Evolutionary conservation across 371 early-diverging fungal genomes (phyloP).

Genomic region (Mortierella sp.): DNA sequence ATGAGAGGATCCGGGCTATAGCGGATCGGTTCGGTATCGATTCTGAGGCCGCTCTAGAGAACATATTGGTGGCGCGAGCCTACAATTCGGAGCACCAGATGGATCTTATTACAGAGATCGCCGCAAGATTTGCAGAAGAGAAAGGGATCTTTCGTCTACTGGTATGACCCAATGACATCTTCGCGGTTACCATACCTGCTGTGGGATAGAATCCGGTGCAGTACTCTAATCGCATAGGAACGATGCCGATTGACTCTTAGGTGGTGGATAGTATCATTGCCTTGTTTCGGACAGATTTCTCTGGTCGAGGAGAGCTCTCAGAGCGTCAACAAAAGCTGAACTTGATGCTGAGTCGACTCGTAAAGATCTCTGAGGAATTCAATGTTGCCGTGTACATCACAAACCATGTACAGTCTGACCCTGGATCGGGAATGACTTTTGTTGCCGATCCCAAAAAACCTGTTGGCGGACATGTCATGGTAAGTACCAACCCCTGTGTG

Average conservation of each 20-base stretch:
- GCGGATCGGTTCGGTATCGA: constrained; percentile 83
- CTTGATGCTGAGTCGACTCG: constrained; percentile 80
- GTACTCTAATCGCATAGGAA: neutral
- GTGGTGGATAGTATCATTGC: constrained; percentile 85
- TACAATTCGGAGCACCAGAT: constrained; percentile 89
- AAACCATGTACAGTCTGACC: constrained; percentile 81
- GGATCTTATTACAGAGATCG: constrained; percentile 76
- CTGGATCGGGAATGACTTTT: constrained; percentile 73
- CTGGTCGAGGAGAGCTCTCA: constrained; percentile 88
- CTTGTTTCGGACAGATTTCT: constrained; percentile 82
- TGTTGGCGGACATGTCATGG: constrained; percentile 83
- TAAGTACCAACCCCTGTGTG: constrained; percentile 13
- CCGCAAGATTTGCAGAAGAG: constrained; percentile 81
- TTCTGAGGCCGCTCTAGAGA: constrained; percentile 70
- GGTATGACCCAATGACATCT: constrained; percentile 37
- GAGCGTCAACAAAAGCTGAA: constrained; percentile 93
- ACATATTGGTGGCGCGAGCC: constrained; percentile 79
- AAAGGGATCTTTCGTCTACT: constrained; percentile 72
- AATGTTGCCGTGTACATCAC: constrained; percentile 91
- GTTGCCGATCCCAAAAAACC: constrained; percentile 90
- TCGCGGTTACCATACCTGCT: neutral
- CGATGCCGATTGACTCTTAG: constrained; percentile 18
- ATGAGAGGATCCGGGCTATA: constrained; percentile 79
- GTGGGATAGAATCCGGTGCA: too few species aligned
- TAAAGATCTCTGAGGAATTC: constrained; percentile 88